Conservation (phyloP, 495 filamentous ascomycete species). For the Pseudomonodictys pantanalensis region DNA sequence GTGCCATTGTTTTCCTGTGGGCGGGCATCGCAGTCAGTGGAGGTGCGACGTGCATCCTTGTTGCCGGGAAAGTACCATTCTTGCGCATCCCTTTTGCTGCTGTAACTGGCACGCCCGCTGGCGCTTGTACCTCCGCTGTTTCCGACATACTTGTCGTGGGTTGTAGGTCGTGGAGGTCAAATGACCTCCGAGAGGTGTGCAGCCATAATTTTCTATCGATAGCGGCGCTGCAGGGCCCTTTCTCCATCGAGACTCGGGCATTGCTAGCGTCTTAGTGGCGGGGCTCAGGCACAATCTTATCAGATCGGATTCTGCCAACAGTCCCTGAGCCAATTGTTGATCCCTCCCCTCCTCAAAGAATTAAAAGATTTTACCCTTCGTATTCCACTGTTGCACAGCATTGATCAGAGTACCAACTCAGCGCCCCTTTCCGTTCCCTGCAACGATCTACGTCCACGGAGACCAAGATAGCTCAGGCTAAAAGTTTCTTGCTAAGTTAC, state of each 20-base stretch:
- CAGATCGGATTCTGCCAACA: too few species aligned
- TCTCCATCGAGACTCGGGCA: too few species aligned
- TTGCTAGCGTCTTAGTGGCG: too few species aligned
- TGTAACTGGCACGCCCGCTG: not conserved
- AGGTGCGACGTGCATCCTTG: not conserved
- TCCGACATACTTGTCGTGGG: slow-evolving; percentile 14
- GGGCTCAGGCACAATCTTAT: too few species aligned
- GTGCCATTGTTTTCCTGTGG: slow-evolving; percentile 94
- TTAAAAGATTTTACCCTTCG: slow-evolving; percentile 9
- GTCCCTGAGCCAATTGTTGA: too few species aligned
- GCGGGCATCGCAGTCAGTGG: not conserved
- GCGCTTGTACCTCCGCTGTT: not conserved
- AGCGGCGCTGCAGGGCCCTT: not conserved
- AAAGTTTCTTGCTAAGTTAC: too few species aligned
- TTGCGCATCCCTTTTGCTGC: slow-evolving; percentile 50
- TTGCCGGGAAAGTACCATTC: slow-evolving; percentile 52
- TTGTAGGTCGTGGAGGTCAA: not conserved
- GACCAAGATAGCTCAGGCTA: not conserved
- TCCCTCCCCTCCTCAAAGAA: not conserved
- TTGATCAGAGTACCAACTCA: not conserved
- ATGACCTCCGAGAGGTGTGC: not conserved
- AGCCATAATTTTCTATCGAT: slow-evolving; percentile 1
- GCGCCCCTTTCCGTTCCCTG: not conserved
- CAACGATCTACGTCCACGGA: not conserved
- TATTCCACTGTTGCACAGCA: slow-evolving; percentile 4